A percentile compares a stretch with the other conserved stretches of the same genome.
Conservation (phyloP, 2,329 filamentous ascomycete genomes). For the Elsinoe perseae region DNA sequence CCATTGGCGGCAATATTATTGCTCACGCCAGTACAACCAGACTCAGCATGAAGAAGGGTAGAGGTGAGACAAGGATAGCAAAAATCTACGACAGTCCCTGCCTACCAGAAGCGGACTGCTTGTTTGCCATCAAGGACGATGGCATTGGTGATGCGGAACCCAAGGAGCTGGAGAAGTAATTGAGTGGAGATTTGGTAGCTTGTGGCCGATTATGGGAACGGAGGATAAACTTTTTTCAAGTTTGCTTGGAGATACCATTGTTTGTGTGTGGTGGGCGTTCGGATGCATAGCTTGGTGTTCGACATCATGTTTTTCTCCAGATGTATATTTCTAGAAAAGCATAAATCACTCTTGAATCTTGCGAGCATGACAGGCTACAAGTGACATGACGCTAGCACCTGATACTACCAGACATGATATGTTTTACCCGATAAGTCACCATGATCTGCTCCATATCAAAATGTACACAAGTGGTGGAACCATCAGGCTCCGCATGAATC, state of each 20-base stretch:
- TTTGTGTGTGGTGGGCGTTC: background rate
- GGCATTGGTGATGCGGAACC: slow-evolving; percentile 93
- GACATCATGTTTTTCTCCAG: background rate
- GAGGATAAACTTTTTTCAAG: background rate
- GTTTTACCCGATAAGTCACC: no score
- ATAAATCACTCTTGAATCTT: background rate
- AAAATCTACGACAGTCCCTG: slow-evolving; percentile 99
- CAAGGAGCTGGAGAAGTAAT: slow-evolving; percentile 89
- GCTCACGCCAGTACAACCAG: slow-evolving; percentile 94
- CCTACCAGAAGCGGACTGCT: slow-evolving; percentile 87
- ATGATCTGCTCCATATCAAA: no score
- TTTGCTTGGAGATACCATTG: background rate
- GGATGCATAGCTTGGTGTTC: slow-evolving; percentile 9
- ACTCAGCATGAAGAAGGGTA: slow-evolving; percentile 89
- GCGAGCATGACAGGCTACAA: background rate
- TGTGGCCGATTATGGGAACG: background rate
- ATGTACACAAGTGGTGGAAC: no score
- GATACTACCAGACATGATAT: no score
- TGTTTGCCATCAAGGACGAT: slow-evolving; percentile 96
- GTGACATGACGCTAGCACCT: no score
- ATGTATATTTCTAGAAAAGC: background rate
- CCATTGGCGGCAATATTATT: slow-evolving; percentile 97
- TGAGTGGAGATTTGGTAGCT: slow-evolving; percentile 28
- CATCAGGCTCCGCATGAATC: no score
- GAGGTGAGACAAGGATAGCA: slow-evolving; percentile 90